A percentile compares a stretch with the other conserved stretches of the same genome.
phyloP scores from a whole-genome alignment of 2,329 filamentous ascomycete genomes.

The Cryphonectria nitschkei region DNA sequence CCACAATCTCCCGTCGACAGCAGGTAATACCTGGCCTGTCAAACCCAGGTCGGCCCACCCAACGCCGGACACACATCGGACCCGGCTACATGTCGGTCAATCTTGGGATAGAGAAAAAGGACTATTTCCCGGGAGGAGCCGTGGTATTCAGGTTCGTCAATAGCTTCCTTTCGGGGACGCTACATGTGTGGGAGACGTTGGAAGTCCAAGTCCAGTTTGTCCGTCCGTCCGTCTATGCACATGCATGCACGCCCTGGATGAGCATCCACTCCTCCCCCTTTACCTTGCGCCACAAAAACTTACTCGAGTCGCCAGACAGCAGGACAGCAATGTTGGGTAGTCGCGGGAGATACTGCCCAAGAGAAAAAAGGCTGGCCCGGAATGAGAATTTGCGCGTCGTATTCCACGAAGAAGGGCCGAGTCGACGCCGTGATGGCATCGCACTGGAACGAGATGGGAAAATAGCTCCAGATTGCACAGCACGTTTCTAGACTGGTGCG shows the following conservation, averaged over 20 bases:
- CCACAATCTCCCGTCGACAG: not conserved
- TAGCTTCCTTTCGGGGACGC: not conserved
- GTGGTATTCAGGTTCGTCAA: not conserved
- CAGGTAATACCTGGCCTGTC: not conserved
- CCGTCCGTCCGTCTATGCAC: too few species aligned
- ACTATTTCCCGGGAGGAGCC: not conserved
- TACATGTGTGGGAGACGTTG: not conserved
- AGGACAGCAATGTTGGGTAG: not conserved
- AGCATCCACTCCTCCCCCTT: not conserved
- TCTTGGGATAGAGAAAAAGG: not conserved
- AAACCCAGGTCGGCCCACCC: not conserved
- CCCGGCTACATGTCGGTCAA: slow-evolving; percentile 11
- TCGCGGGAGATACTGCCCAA: not conserved
- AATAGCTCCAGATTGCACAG: not conserved
- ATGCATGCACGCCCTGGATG: not conserved
- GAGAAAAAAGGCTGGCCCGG: not conserved
- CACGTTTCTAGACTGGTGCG: not conserved
- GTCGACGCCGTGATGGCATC: slow-evolving; percentile 3
- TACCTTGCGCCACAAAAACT: not conserved
- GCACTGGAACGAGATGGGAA: not conserved
- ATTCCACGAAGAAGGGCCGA: slow-evolving; percentile 13
- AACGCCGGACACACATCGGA: not conserved
- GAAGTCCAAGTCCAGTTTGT: not conserved
- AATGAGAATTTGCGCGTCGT: slow-evolving; percentile 15
- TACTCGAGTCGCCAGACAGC: not conserved